Base-by-base conservation (phyloP, 2,329 filamentous ascomycete species). In the Xylariaceae sp. region DNA sequence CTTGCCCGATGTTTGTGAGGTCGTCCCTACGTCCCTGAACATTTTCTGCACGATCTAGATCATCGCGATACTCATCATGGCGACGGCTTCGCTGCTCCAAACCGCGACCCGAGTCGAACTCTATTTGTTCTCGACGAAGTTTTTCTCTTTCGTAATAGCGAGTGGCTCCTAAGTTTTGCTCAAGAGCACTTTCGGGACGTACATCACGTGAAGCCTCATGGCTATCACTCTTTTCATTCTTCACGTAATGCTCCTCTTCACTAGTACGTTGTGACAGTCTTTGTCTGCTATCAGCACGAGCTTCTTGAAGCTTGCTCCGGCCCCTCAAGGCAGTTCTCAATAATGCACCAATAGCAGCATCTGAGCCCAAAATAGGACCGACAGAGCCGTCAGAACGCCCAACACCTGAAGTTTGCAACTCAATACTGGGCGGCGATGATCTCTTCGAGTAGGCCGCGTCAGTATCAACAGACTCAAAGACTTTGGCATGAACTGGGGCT, bases 401-500 rank as follows among this genome's bases (percentile, higher is more conserved):
- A 31, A 73, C 72, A 11, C 76, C 71, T n/a, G 76, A 76, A 47
- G 72, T 70, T 61, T 73, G 71, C n/a, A 71, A 71, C 51, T 77
- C 67, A 30, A 68, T 70, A 58, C 68, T 73, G 7, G 71, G 70
- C 39, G 73, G 69, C n/a, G 73, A 69, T 34, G 66, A 63, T 37
- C 65, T 66, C 39, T 68, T 69, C 8, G 67, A 62, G 27, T 72
- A 70, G 12, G 64, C 70, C 37, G 64, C 68, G 32, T 72, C 73
- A 49, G 69, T 64, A 27, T 68, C 74, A 31, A 72, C 71, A 35
- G 78, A 73, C 47, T 84, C 79, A 63, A 89, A 88, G 1, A 91
- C 78, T 19, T 81, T 80, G 58, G 81, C 80, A 39, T 85, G 85
- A 2, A 95, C 83, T 0, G 88, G 89, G 2, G 80, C 77, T 55